phyloP scores from a whole-genome alignment of 2,329 filamentous ascomycete species.

The Aspergillus pseudotamarii region DNA sequence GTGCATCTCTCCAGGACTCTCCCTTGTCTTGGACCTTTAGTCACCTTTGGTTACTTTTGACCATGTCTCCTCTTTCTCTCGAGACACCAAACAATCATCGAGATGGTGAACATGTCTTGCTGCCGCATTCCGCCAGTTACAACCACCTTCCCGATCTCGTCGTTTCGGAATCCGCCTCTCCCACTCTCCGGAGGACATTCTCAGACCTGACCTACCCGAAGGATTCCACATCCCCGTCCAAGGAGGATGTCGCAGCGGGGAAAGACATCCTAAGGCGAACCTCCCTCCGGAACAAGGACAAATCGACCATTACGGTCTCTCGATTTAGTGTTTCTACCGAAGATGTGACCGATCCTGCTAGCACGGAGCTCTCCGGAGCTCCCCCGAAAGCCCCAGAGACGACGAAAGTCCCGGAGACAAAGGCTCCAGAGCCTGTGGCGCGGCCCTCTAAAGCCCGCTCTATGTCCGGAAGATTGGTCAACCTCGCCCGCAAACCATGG shows the following conservation, averaged over 20 bases:
- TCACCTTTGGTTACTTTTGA: constrained; percentile 23
- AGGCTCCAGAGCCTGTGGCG: constrained; percentile 33
- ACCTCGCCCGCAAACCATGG: constrained; percentile 56
- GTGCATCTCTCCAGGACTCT: constrained; percentile 28
- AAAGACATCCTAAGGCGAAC: constrained; percentile 47
- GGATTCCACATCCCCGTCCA: constrained; percentile 39
- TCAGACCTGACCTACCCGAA: constrained; percentile 51
- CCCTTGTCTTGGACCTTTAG: constrained; percentile 24
- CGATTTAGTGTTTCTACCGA: constrained; percentile 43
- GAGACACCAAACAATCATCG: constrained; percentile 26
- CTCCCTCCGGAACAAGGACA: constrained; percentile 42
- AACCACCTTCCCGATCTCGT: constrained; percentile 53
- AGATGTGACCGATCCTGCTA: constrained; percentile 33
- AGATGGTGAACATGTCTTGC: constrained; percentile 29
- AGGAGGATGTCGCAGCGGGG: constrained; percentile 42
- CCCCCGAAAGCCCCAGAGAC: constrained; percentile 8
- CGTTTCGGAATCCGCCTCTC: constrained; percentile 33
- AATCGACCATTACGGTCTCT: constrained; percentile 33
- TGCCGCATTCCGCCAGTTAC: constrained; percentile 62
- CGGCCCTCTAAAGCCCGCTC: constrained; percentile 48
- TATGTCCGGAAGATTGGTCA: constrained; percentile 54
- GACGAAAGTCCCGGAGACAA: constrained; percentile 29
- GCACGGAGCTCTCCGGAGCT: constrained; percentile 22
- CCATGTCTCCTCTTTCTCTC: constrained; percentile 37
- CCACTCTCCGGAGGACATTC: constrained; percentile 52